Evolutionary conservation across 2,329 filamentous ascomycete species (phyloP), one percentile per base, ranked within the genome.

Genomic region (Phaeoacremonium minimum): DNA sequence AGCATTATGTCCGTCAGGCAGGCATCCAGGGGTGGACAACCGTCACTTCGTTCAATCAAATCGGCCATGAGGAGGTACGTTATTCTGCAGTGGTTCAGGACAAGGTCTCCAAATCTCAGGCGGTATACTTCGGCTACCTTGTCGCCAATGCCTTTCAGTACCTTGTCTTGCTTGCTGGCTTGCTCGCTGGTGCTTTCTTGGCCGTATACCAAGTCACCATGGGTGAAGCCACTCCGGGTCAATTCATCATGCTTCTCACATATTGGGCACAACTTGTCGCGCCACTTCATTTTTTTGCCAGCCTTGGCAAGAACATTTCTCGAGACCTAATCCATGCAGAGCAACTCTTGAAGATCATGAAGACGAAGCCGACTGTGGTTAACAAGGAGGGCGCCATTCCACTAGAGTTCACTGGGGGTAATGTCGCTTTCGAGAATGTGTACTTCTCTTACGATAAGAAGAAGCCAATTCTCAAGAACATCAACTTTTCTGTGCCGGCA

Each of bases 221-320:
- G n/a, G 73, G 71, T 2, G 59, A 72, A 35, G 73, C 76, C 5
- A 75, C 75, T 5, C 66, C 83, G 9, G 83, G 83, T 37, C 72
- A 83, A 45, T 87, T 88, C 47, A 78, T 85, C 37, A 77, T 81
- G 60, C 66, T 88, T 13, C 61, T 87, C 41, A 83, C 81, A 36
- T 88, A 87, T 56, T 86, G 86, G 82, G 73, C 75, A 14, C 83
- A 87, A 50, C 67, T 88, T 26, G 83, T 83, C 30, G 73, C 75
- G 3, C 84, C 84, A 3, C 68, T 88, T 36, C 80, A 80, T 46
- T 87, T 85, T 57, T 87, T 88, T 51, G 71, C 75, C 6, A 61
- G 63, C 14, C 58, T 80, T 18, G 74, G 76, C 6, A 75, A 73
- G 49, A 71, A 58, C 33, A 67, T 80, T 43, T 75, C 73, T 38